These are phyloP conservation scores for Backusella liffmaniae DNA, from an alignment of 192 early-diverging fungal species.

Conservation along the genomic window DNA sequence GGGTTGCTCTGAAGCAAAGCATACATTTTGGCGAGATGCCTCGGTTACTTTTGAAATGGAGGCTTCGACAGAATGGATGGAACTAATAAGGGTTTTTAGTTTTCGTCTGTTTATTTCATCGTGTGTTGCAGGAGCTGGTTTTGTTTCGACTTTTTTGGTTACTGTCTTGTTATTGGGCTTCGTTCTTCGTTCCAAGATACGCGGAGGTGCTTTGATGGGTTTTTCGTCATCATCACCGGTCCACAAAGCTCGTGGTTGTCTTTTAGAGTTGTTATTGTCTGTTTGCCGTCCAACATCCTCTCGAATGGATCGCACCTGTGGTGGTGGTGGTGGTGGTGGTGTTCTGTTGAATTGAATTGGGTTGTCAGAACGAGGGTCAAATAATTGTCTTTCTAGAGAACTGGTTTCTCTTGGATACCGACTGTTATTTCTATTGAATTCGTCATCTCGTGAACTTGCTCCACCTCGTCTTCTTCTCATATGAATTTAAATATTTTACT, in stretches of 20 bases:
- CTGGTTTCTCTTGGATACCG: not conserved
- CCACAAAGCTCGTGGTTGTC: not conserved
- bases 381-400: conserved; percentile 4
- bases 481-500: not conserved
- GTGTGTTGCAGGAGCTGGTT: not conserved
- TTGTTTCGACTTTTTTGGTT: not conserved
- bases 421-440: conserved; percentile 11
- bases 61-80: not conserved
- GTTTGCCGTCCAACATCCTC: not conserved
- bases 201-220: not conserved
- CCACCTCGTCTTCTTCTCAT: conserved; percentile 3
- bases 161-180: not conserved
- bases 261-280: not conserved
- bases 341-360: conserved; percentile 9
- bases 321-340: not conserved
- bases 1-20: not conserved
- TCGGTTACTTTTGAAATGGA: not conserved
- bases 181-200: not conserved
- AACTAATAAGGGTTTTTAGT: not conserved
- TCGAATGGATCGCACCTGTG: not conserved
- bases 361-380: conserved; percentile 8
- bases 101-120: not conserved
- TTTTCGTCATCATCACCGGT: not conserved
- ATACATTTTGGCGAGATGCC: not conserved
- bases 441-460: conserved; percentile 7